Evolutionary conservation across 1,139 yeast species (phyloP), one percentile per base, ranked within the genome.

Genomic region (Kluyveromyces sp.): DNA sequence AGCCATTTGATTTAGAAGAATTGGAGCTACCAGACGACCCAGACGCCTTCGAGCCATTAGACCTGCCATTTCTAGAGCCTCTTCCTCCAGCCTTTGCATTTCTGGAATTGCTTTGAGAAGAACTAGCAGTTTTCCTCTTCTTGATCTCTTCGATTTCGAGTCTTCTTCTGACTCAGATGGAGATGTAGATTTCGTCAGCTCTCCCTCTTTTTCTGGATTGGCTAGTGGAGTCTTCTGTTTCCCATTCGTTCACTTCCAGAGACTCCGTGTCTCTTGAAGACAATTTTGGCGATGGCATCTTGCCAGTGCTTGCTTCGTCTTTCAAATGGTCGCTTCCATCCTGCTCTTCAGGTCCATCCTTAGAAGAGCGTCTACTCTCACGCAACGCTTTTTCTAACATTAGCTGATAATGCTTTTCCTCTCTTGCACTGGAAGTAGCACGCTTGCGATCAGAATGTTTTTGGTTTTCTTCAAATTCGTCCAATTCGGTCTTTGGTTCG

Each of bases 341-440:
- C 6, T 26, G 37, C 25, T 30, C 37, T 15, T 37, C 29, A 6
- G 32, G 8, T 3, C 45, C 50, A 21, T 45, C 50, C 4, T 48
- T 48, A 1, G 56, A 47, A 27, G 51, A 42, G 45, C 55, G 56
- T 48, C 65, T 53, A 45, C 66, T 61, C 50, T 64, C 68, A 41
- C 64, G 66, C 49, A 65, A 55, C 0, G 61, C 71, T 45, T 64
- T 55, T 42, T 65, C 65, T 7, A 64, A 55, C 56, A 66, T 53
- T 3, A 63, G 60, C 47, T 64, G 67, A 41, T 65, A 64, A 26
- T 66, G 63, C 7, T 65, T 60, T 41, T 64, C 70, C 43, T 66
- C 69, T 48, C 65, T 59, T 1, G 67, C 60, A 39, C 59, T 58
- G 25, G 54, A 53, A 2, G 67, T 64, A 1, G 64, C 63, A 30